A percentile compares a stretch with the other conserved stretches of the same genome.
These are phyloP conservation scores for Suhomyces faveliae DNA, from an alignment of 805 yeast species.

Conservation along the genomic window DNA sequence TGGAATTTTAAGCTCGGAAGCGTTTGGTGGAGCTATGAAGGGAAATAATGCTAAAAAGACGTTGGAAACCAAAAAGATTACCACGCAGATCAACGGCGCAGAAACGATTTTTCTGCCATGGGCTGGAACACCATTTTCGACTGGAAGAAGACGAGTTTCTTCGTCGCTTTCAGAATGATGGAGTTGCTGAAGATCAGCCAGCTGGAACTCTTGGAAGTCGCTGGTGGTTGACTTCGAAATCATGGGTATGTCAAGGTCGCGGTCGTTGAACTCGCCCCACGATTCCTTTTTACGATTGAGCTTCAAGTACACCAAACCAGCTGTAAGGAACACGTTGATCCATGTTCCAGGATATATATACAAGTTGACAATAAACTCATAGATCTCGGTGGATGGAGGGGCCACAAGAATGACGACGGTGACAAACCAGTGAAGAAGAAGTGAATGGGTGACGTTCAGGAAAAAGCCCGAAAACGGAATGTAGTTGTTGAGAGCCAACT, in stretches of 20 bases:
- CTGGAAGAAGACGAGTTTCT: not conserved
- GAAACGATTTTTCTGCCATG: slow-evolving; percentile 13
- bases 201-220: not conserved
- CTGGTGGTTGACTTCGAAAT: not conserved
- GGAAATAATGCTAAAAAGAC: slow-evolving; percentile 54
- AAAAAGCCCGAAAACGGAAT: slow-evolving; percentile 52
- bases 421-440: slow-evolving; percentile 54
- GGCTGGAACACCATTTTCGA: not conserved
- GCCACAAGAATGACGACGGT: slow-evolving; percentile 52
- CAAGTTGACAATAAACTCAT: slow-evolving; percentile 60
- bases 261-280: slow-evolving; percentile 14
- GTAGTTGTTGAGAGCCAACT: slow-evolving; percentile 50
- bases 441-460: slow-evolving; percentile 44
- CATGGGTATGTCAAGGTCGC: slow-evolving; percentile 5
- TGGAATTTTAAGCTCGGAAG: slow-evolving; percentile 37
- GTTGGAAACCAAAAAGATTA: slow-evolving; percentile 45
- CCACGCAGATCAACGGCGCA: slow-evolving; percentile 31
- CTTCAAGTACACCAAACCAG: slow-evolving; percentile 54
- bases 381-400: slow-evolving; percentile 65
- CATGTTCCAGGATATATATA: slow-evolving; percentile 65
- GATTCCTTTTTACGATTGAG: slow-evolving; percentile 20
- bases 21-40: slow-evolving; percentile 52
- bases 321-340: slow-evolving; percentile 51
- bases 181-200: not conserved
- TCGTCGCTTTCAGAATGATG: not conserved